These are phyloP conservation scores for Nannochloropsis granulata DNA, from an alignment of 108 stramenopile species.

Conservation along the genomic window DNA sequence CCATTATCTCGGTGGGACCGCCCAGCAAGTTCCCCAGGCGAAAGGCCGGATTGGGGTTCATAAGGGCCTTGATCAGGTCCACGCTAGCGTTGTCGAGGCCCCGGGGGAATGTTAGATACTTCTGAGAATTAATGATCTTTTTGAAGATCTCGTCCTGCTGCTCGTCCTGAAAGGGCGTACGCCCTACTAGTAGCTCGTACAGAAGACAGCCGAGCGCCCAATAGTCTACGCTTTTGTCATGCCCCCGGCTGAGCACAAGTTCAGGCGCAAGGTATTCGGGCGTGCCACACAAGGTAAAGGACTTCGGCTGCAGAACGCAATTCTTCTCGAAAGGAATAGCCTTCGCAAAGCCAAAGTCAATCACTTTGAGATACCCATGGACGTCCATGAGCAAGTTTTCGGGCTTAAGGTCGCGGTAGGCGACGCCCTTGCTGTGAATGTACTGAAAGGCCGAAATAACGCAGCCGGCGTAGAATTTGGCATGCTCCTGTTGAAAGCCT, in stretches of 20 bases:
- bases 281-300: conserved; percentile 85
- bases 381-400: conserved; percentile 80
- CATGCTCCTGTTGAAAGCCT: conserved; percentile 45
- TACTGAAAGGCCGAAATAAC: conserved; percentile 39
- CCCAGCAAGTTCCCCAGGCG: conserved; percentile 37
- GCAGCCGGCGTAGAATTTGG: conserved; percentile 43
- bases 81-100: conserved; percentile 46
- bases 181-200: conserved; percentile 68
- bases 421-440: conserved; percentile 48
- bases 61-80: conserved; percentile 33
- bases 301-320: conserved; percentile 57
- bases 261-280: conserved; percentile 98
- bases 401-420: conserved; percentile 53
- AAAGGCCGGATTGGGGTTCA: conserved; percentile 24
- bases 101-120: conserved; percentile 46
- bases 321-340: conserved; percentile 42
- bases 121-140: conserved; percentile 19
- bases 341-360: conserved; percentile 99
- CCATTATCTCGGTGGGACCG: conserved; percentile 61
- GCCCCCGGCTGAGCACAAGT: conserved; percentile 87
- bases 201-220: conserved; percentile 93
- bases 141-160: conserved; percentile 49
- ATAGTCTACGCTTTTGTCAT: conserved; percentile 92
- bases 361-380: conserved; percentile 85
- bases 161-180: conserved; percentile 39